These are phyloP conservation scores for Catharanthus roseus DNA, from an alignment of 257 asterid species.

Conservation along the genomic window DNA sequence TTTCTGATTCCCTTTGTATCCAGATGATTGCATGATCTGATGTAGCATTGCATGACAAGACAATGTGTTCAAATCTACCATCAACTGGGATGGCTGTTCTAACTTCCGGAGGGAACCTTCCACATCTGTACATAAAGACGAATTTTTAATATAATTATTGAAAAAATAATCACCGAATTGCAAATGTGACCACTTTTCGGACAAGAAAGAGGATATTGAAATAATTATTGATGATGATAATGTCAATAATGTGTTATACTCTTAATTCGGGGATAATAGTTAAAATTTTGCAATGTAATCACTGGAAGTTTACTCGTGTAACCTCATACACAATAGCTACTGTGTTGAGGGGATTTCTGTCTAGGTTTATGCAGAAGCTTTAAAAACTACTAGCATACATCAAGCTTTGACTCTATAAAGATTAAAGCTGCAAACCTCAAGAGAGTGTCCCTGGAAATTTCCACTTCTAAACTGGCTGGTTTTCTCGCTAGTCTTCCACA, in stretches of 20 bases:
- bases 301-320: background rate
- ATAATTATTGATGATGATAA: background rate
- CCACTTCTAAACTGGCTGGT: background rate
- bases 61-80: slow-evolving; percentile 95
- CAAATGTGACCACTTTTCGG: background rate
- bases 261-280: background rate
- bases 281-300: background rate
- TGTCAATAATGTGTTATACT: background rate
- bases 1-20: slow-evolving; percentile 82
- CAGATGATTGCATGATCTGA: slow-evolving; percentile 92
- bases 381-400: no score
- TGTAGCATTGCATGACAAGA: slow-evolving; percentile 82
- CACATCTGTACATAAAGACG: slow-evolving; percentile 51
- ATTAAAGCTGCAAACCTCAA: background rate
- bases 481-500: background rate
- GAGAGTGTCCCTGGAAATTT: background rate
- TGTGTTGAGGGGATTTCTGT: background rate
- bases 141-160: background rate
- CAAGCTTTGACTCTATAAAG: background rate
- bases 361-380: no score
- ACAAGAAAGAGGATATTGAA: background rate
- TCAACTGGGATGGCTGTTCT: slow-evolving; percentile 97
- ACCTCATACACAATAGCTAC: background rate
- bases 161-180: background rate
- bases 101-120: slow-evolving; percentile 91